phyloP scores from a whole-genome alignment of 306 rosid genomes.

The Malus sylvestris region DNA sequence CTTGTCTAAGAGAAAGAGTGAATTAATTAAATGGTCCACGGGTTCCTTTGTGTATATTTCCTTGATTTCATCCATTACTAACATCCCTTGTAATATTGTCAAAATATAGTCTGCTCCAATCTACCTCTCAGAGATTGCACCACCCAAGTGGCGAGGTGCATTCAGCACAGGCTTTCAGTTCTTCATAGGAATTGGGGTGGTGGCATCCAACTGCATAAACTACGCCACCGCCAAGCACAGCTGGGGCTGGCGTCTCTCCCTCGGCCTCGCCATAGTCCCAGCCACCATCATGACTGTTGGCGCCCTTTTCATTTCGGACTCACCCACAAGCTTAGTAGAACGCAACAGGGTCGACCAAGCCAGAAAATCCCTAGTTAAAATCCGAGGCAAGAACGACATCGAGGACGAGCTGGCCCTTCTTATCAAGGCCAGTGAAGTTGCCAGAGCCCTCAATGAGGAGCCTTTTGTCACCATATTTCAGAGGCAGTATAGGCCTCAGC shows the following conservation, averaged over 20 bases:
- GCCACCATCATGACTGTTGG: conserved; percentile 42
- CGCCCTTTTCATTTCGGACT: conserved; percentile 44
- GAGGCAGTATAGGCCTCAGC: conserved; percentile 57
- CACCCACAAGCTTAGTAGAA: conserved; percentile 51
- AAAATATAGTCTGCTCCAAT: conserved; percentile 53
- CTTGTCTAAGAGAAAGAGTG: no score
- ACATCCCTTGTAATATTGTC: neutral
- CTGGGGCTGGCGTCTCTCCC: conserved; percentile 70
- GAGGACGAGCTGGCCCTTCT: conserved; percentile 45
- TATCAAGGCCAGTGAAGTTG: conserved; percentile 14
- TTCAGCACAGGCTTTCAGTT: conserved; percentile 66
- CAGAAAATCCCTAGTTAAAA: conserved; percentile 29
- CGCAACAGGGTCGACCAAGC: conserved; percentile 51
- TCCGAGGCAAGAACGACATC: conserved; percentile 40
- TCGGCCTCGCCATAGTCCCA: conserved; percentile 57
- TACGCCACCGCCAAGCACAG: conserved; percentile 39
- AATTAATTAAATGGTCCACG: no score
- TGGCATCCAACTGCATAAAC: conserved; percentile 48
- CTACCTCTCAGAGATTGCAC: conserved; percentile 74
- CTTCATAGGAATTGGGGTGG: conserved; percentile 50
- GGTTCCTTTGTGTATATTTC: neutral
- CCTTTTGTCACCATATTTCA: conserved; percentile 43
- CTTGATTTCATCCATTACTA: neutral
- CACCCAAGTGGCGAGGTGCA: conserved; percentile 68
- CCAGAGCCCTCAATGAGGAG: conserved; percentile 28